Conservation (phyloP, 441 rosid species). For the Euphorbia schlechtendalii region DNA sequence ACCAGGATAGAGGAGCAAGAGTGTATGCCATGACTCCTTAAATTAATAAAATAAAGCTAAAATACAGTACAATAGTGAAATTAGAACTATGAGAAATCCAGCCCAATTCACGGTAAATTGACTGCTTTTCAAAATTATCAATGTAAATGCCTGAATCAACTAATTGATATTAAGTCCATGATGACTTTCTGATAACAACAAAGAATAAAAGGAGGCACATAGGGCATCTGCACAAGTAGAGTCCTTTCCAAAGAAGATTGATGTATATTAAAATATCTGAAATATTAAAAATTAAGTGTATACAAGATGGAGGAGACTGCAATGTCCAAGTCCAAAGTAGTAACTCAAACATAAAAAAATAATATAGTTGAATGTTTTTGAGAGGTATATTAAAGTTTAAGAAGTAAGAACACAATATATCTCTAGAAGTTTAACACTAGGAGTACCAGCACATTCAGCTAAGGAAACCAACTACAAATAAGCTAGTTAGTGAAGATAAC, state of each 20-base stretch:
- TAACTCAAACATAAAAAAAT: no score
- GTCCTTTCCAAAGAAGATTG: neutral
- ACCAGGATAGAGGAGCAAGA: neutral
- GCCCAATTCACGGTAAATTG: neutral
- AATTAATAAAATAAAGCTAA: neutral
- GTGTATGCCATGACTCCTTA: neutral
- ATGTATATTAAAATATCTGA: no score
- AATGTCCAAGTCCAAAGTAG: neutral
- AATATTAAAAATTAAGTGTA: neutral
- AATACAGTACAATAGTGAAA: neutral
- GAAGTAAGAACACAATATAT: neutral
- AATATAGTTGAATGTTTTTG: no score
- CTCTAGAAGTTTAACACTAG: neutral
- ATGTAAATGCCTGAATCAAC: neutral
- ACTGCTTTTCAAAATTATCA: neutral
- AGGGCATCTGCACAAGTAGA: neutral
- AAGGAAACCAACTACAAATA: neutral
- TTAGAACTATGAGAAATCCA: conserved; percentile 1
- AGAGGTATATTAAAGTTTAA: no score
- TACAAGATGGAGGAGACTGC: neutral
- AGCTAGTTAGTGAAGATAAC: neutral
- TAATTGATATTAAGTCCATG: neutral
- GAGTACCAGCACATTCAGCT: neutral
- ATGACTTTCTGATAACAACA: neutral
- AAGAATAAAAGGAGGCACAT: neutral